Percentiles rank a stretch among this genome's conserved stretches.
Evolutionary conservation across 2,329 filamentous ascomycete species (phyloP).

Genomic region (Botryosphaeria agaves): DNA sequence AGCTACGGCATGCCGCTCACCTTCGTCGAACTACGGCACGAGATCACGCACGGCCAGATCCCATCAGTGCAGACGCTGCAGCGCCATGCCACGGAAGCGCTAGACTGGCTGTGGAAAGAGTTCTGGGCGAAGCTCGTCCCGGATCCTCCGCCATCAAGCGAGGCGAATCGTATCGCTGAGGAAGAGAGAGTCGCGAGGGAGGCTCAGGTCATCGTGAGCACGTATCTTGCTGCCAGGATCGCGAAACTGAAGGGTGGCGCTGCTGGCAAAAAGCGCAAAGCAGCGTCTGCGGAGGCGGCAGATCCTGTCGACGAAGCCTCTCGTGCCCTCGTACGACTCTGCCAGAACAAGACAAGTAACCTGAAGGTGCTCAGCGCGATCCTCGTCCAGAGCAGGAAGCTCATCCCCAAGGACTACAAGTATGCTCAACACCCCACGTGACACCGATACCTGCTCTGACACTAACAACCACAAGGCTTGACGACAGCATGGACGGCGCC

Average conservation of each 20-base stretch:
- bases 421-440: slow-evolving; percentile 6
- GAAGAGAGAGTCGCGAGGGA: slow-evolving; percentile 11
- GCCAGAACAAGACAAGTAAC: slow-evolving; percentile 3
- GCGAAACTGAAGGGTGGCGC: slow-evolving; percentile 12
- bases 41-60: slow-evolving; percentile 77
- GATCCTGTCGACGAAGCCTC: slow-evolving; percentile 4
- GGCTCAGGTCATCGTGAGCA: slow-evolving; percentile 13
- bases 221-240: slow-evolving; percentile 14
- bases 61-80: slow-evolving; percentile 60
- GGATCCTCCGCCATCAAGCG: no score
- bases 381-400: slow-evolving; percentile 16
- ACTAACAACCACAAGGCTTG: slow-evolving; percentile 9
- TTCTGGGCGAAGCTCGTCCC: slow-evolving; percentile 55
- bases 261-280: background rate
- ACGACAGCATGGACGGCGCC: slow-evolving; percentile 21
- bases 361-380: slow-evolving; percentile 8
- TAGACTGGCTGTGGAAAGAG: slow-evolving; percentile 76
- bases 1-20: slow-evolving; percentile 53
- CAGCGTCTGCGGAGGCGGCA: slow-evolving; percentile 7
- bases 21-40: slow-evolving; percentile 79
- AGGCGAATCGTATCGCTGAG: slow-evolving; percentile 4
- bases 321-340: no score
- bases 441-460: slow-evolving; percentile 1
- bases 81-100: slow-evolving; percentile 47
- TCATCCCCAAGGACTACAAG: slow-evolving; percentile 18